Evolutionary conservation across 1,284 basidiomycete genomes (phyloP).

Genomic region (Microbotryomycetes sp.): DNA sequence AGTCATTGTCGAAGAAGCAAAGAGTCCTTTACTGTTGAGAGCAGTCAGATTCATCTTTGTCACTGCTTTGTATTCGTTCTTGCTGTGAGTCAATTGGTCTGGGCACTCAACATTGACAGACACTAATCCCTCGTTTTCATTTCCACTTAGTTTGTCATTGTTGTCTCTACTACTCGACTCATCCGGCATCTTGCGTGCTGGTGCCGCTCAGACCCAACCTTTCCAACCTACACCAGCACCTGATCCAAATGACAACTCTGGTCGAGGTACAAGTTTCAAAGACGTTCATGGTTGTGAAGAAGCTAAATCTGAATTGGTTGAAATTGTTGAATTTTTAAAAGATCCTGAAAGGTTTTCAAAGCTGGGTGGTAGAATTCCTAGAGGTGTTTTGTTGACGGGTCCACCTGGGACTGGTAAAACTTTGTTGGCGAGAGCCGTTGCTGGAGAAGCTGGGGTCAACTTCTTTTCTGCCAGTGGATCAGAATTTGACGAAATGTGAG

Average conservation of each 20-base stretch:
- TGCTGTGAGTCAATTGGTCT: conserved; percentile 43
- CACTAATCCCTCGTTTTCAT: background rate
- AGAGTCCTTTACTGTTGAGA: conserved; percentile 45
- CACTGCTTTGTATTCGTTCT: conserved; percentile 31
- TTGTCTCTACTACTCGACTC: conserved; percentile 85
- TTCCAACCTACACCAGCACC: conserved; percentile 65
- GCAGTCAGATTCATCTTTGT: conserved; percentile 55
- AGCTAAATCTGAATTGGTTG: conserved; percentile 85
- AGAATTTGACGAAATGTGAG: conserved; percentile 88
- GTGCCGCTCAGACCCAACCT: conserved; percentile 59
- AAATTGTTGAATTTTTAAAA: conserved; percentile 86
- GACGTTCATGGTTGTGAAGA: conserved; percentile 95
- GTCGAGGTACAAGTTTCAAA: conserved; percentile 57
- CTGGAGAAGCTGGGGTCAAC: conserved; percentile 92
- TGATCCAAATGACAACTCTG: conserved; percentile 53
- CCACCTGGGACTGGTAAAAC: conserved; percentile 85
- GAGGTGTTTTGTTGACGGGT: conserved; percentile 83
- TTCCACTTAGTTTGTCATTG: conserved; percentile 54
- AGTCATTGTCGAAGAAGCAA: conserved; percentile 71
- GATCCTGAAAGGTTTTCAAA: conserved; percentile 80
- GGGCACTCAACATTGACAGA: conserved; percentile 31
- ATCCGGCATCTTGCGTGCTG: conserved; percentile 81
- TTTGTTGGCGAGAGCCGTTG: conserved; percentile 88
- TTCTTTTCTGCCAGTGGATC: conserved; percentile 70
- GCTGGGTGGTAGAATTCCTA: conserved; percentile 83